Conservation (phyloP, 345 rosid genomes). For the Firmiana major region DNA sequence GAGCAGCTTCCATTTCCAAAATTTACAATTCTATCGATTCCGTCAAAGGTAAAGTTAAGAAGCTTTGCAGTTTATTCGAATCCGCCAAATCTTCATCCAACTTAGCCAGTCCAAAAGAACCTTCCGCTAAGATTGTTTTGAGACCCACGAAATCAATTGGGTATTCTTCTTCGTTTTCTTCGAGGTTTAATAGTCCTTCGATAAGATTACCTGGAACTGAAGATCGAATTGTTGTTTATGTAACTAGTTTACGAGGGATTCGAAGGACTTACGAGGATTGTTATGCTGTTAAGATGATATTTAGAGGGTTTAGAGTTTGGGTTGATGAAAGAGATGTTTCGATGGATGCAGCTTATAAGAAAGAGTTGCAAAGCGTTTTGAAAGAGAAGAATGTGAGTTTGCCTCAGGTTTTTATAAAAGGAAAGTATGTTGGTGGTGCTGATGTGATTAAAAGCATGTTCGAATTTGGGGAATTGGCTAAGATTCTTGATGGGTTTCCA, state of each 20-base stretch:
- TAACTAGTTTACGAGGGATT: constrained; percentile 84
- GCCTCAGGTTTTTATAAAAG: constrained; percentile 82
- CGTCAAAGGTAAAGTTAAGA: constrained; percentile 62
- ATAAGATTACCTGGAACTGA: constrained; percentile 70
- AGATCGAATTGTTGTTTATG: constrained; percentile 82
- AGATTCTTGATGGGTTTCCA: constrained; percentile 64
- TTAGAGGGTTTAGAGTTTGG: constrained; percentile 89
- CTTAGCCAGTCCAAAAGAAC: not conserved
- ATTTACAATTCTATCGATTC: constrained; percentile 52
- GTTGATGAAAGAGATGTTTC: constrained; percentile 88
- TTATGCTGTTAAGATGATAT: constrained; percentile 77
- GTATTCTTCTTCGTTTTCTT: constrained; percentile 21
- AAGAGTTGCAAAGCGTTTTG: constrained; percentile 63
- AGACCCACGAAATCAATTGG: constrained; percentile 20
- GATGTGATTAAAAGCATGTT: constrained; percentile 76
- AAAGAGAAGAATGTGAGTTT: constrained; percentile 54
- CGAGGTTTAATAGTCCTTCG: constrained; percentile 30
- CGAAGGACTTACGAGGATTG: constrained; percentile 93
- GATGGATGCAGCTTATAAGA: constrained; percentile 79
- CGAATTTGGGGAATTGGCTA: constrained; percentile 77
- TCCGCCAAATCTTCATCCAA: constrained; percentile 17
- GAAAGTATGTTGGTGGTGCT: constrained; percentile 71
- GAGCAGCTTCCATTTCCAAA: constrained; percentile 45
- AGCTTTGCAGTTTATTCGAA: constrained; percentile 64
- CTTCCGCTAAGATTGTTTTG: not conserved